Evolutionary conservation across 2,329 filamentous ascomycete genomes (phyloP).

Genomic region (Fusarium nanum): DNA sequence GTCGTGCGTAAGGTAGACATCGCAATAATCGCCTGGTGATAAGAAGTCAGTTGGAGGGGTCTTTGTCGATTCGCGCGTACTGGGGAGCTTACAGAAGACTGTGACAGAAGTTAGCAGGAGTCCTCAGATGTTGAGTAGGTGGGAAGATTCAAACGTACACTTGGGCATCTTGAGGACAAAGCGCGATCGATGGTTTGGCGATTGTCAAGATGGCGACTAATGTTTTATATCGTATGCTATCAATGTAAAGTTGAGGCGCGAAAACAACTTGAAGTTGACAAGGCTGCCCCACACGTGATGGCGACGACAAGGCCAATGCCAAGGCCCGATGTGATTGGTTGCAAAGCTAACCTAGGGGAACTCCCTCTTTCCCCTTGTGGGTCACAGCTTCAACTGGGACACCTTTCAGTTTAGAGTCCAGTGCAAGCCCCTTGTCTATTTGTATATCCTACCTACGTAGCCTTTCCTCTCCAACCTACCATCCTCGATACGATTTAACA

Average conservation of each 20-base stretch:
- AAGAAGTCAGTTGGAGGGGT: constrained; percentile 47
- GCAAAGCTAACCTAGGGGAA: background rate
- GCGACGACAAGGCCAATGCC: constrained; percentile 40
- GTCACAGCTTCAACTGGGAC: constrained; percentile 46
- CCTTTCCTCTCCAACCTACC: constrained; percentile 35
- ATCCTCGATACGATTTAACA: constrained; percentile 20
- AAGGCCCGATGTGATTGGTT: constrained; percentile 36
- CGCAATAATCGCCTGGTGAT: constrained; percentile 86
- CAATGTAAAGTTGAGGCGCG: constrained; percentile 30
- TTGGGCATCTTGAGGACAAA: constrained; percentile 78
- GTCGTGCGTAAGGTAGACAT: constrained; percentile 99
- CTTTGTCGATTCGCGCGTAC: constrained; percentile 17
- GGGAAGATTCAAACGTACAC: constrained; percentile 70
- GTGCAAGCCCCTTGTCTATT: constrained; percentile 34
- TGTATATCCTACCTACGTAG: constrained; percentile 42
- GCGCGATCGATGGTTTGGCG: constrained; percentile 24
- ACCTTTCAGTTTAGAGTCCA: constrained; percentile 48
- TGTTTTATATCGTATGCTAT: background rate
- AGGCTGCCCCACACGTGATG: constrained; percentile 51
- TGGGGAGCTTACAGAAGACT: constrained; percentile 42
- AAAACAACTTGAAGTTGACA: constrained; percentile 40
- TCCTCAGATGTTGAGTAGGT: background rate
- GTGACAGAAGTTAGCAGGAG: constrained; percentile 52
- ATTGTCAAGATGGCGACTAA: constrained; percentile 1
- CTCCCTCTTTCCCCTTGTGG: constrained; percentile 32